A percentile compares a stretch with the other conserved stretches of the same genome.
Conservation (phyloP, 148 eudicot genomes). For the Salicornia ramosissima region DNA sequence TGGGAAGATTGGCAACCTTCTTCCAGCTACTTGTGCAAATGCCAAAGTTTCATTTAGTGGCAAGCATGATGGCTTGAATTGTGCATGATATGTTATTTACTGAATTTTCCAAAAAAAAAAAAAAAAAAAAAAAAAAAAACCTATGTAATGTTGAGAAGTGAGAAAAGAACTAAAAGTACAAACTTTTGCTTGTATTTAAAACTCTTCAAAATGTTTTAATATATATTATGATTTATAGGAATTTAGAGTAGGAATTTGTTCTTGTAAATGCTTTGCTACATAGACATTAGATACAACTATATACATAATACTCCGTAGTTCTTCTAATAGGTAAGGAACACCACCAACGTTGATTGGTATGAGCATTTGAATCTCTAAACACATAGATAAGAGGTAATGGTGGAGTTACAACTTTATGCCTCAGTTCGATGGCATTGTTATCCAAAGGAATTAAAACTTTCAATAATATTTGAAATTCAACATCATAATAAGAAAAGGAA, state of each 20-base stretch:
- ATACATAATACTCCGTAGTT: no score
- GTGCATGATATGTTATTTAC: constrained; percentile 1
- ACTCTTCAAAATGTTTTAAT: neutral
- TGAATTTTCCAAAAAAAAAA: neutral
- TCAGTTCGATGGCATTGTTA: no score
- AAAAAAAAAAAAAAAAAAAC: neutral
- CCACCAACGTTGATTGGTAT: no score
- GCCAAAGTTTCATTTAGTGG: constrained; percentile 38
- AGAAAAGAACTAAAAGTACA: neutral
- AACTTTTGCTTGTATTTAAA: neutral
- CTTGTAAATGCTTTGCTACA: neutral
- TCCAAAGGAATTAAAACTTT: no score
- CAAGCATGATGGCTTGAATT: constrained; percentile 21
- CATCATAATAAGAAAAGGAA: no score
- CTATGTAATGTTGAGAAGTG: neutral
- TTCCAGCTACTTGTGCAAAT: constrained; percentile 31
- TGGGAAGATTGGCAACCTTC: neutral
- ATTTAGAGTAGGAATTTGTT: neutral
- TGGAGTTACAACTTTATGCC: no score
- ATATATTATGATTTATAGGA: neutral
- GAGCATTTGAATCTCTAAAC: no score
- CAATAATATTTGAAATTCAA: no score
- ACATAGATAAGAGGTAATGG: no score
- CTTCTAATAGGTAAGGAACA: no score
- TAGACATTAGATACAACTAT: no score